phyloP scores from a whole-genome alignment of 2,329 filamentous ascomycete species.

The Lachnellula hyalina region DNA sequence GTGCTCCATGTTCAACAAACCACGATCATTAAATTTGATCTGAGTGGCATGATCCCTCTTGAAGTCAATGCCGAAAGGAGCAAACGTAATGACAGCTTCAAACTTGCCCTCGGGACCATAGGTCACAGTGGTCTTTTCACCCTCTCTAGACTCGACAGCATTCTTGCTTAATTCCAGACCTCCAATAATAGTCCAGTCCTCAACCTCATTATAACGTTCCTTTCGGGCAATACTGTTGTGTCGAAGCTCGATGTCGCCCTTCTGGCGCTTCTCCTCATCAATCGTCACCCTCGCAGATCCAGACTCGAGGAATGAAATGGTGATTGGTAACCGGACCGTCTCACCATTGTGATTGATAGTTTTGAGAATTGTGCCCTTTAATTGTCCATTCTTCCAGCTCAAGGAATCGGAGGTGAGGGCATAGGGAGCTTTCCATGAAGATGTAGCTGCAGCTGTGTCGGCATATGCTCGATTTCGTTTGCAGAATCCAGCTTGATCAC shows the following conservation, averaged over 20 bases:
- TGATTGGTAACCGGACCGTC: conserved; percentile 74
- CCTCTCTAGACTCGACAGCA: conserved; percentile 63
- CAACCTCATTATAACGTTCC: conserved; percentile 89
- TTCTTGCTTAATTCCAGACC: conserved; percentile 67
- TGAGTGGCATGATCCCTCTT: conserved; percentile 76
- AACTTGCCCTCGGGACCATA: conserved; percentile 75
- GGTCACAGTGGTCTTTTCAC: conserved; percentile 65
- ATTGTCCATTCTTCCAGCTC: conserved; percentile 70
- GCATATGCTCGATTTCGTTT: conserved; percentile 89
- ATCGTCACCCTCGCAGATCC: conserved; percentile 82
- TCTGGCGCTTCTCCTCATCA: conserved; percentile 86
- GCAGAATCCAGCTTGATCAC: conserved; percentile 93
- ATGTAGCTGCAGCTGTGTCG: conserved; percentile 58
- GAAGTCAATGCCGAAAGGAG: conserved; percentile 82
- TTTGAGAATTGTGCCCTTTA: conserved; percentile 80
- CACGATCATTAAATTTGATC: conserved; percentile 84
- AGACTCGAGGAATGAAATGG: conserved; percentile 82
- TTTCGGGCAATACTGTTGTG: conserved; percentile 81
- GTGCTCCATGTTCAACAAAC: conserved; percentile 88
- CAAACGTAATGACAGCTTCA: conserved; percentile 76
- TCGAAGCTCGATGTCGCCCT: conserved; percentile 81
- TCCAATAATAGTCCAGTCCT: conserved; percentile 80
- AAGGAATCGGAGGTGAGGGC: conserved; percentile 66
- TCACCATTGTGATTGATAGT: conserved; percentile 60
- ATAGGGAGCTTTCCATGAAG: conserved; percentile 77